Base-by-base conservation (phyloP, 352 stramenopile genomes). In the Phytophthora aleatoria region DNA sequence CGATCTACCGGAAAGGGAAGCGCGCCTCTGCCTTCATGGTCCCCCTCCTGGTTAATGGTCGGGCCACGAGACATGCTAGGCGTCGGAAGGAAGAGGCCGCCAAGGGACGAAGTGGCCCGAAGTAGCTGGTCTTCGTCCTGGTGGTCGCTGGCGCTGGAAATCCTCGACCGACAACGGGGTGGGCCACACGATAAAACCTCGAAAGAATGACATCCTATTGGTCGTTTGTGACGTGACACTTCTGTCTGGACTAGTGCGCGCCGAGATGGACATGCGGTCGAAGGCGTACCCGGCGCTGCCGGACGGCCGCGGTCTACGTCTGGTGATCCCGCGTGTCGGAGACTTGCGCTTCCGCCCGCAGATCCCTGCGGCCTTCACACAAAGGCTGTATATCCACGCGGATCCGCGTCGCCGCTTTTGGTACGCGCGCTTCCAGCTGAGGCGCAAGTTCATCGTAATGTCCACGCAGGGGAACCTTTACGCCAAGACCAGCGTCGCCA, bases 401-500 rank as follows among this genome's bases (percentile, higher is more conserved):
- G 71, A 79, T 44, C 69, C 73, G 27, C 69, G 63, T 26, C 71
- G 68, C 15, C 77, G 76, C 41, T 60, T 67, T 35, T 73, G 77
- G 57, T 91, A 93, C 69, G 35, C 57, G 45, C 71, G 71, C 27
- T 93, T 93, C 50, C 52, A 85, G 28, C 51, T 93, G 24, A 61
- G 66, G 58, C 84, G 84, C 55, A 79, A 79, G 52, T 93, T 93
- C 50, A 79, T 93, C 59, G 80, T 91, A 60, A 89, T 93, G 82
- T 81, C 82, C 30, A 83, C 62, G 39, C 69, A 81, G 48, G 84
- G 84, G 16, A 77, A 93, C 47, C 49, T 93, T 57, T 93, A 81
- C 72, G 79, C 73, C 43, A 80, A 90, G 57, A 79, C 43, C 10
- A 64, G 61, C 45, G 50, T 64, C 11, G 57, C 67, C 12, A 65